These are phyloP conservation scores for Keithomyces neogunnii DNA, from an alignment of 2,329 filamentous ascomycete species.

Conservation along the genomic window DNA sequence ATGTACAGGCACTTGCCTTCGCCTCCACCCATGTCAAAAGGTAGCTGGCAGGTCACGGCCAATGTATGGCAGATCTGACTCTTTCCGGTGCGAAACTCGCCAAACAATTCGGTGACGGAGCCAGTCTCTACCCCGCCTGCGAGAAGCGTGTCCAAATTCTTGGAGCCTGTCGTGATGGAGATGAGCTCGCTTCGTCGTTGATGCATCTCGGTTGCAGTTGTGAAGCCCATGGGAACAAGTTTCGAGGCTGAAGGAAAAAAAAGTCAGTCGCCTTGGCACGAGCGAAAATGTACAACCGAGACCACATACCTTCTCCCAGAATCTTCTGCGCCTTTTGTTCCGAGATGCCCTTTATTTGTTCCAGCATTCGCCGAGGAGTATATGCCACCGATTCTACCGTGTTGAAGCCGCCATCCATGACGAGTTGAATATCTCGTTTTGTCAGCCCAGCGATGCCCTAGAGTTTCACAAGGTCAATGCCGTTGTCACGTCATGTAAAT, in stretches of 20 bases:
- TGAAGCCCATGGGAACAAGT: slow-evolving; percentile 97
- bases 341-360: slow-evolving; percentile 96
- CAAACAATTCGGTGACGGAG: slow-evolving; percentile 96
- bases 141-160: slow-evolving; percentile 89
- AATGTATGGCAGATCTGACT: slow-evolving; percentile 97
- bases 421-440: slow-evolving; percentile 89
- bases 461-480: background rate
- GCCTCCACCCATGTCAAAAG: slow-evolving; percentile 97
- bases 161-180: slow-evolving; percentile 95
- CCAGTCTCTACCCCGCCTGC: slow-evolving; percentile 95
- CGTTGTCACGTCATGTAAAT: background rate
- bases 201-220: slow-evolving; percentile 98
- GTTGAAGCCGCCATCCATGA: slow-evolving; percentile 87
- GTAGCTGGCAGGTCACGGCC: slow-evolving; percentile 95
- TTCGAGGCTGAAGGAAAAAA: slow-evolving; percentile 63
- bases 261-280: background rate
- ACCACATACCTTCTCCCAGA: slow-evolving; percentile 65
- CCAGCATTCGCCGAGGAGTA: slow-evolving; percentile 71
- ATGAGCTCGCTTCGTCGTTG: slow-evolving; percentile 93
- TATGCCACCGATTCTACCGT: slow-evolving; percentile 96
- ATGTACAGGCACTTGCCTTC: slow-evolving; percentile 99
- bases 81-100: slow-evolving; percentile 96
- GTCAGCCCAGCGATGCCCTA: slow-evolving; percentile 83
- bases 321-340: slow-evolving; percentile 94
- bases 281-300: too few relatives aligned